A percentile compares a stretch with the other conserved stretches of the same genome.
Evolutionary conservation across 2,329 filamentous ascomycete genomes (phyloP).

Genomic region (Dryadomyces quercivorus): DNA sequence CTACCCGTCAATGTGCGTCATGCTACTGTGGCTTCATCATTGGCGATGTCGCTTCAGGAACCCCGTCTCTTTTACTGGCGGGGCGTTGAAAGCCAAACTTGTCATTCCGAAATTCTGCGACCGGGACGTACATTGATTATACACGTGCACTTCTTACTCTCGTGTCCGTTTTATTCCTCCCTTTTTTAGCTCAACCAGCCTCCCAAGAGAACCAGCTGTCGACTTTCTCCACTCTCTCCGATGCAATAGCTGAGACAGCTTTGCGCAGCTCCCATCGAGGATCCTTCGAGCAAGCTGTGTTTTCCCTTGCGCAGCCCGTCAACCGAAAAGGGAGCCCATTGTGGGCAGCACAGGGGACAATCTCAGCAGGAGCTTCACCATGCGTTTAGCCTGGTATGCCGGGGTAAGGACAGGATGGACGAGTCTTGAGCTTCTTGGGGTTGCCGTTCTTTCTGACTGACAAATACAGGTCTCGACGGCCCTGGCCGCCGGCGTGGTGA

Average conservation of each 20-base stretch:
- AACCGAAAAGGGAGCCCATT: background rate
- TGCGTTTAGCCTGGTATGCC: constrained; percentile 49
- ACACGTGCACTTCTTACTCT: too few relatives aligned
- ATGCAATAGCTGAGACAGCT: background rate
- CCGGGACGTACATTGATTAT: too few relatives aligned
- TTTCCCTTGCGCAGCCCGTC: background rate
- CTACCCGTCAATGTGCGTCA: constrained; percentile 2
- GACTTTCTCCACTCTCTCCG: background rate
- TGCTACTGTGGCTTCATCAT: constrained; percentile 2
- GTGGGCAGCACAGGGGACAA: background rate
- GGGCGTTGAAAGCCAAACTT: background rate
- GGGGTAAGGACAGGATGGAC: constrained; percentile 34
- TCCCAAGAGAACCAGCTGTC: background rate
- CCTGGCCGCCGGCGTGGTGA: constrained; percentile 70
- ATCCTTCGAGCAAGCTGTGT: background rate
- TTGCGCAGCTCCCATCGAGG: background rate
- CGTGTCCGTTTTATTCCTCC: too few relatives aligned
- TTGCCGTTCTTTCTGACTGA: background rate
- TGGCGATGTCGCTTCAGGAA: background rate
- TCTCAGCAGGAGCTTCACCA: constrained; percentile 21
- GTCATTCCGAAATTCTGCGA: background rate
- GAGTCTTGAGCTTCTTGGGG: background rate
- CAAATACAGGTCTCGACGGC: constrained; percentile 59
- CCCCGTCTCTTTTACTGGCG: background rate
- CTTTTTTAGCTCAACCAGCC: too few relatives aligned